Conservation (phyloP, 306 rosid species). For the Gastrolobium bilobum region DNA sequence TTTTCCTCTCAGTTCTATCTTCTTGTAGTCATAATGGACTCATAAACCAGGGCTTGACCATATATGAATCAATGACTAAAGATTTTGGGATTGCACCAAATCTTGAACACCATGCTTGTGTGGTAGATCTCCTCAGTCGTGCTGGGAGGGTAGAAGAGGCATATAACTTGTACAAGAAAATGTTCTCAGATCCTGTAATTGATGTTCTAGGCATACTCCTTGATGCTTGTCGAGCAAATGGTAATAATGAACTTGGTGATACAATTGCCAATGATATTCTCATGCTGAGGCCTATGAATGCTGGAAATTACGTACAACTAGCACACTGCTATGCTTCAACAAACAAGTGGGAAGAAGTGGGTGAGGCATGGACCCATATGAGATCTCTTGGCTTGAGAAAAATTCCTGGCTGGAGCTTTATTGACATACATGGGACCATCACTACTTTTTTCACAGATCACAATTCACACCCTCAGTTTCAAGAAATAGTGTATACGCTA, state of each 20-base stretch:
- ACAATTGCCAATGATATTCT: slow-evolving; percentile 64
- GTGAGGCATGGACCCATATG: slow-evolving; percentile 79
- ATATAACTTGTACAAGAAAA: slow-evolving; percentile 61
- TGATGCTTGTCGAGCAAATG: slow-evolving; percentile 71
- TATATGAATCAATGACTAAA: slow-evolving; percentile 69
- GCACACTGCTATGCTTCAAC: slow-evolving; percentile 73
- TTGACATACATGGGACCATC: slow-evolving; percentile 68
- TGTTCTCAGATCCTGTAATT: slow-evolving; percentile 55
- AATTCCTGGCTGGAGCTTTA: slow-evolving; percentile 86
- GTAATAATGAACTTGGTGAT: slow-evolving; percentile 60
- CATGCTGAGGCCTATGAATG: slow-evolving; percentile 60
- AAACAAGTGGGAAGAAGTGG: slow-evolving; percentile 82
- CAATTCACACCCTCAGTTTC: slow-evolving; percentile 72
- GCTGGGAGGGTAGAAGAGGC: slow-evolving; percentile 83
- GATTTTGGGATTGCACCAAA: slow-evolving; percentile 71
- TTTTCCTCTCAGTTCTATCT: slow-evolving; percentile 77
- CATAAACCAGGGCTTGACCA: slow-evolving; percentile 66
- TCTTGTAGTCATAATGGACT: slow-evolving; percentile 88
- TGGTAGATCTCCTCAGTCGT: slow-evolving; percentile 78
- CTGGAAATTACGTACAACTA: slow-evolving; percentile 78
- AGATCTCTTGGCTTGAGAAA: slow-evolving; percentile 79
- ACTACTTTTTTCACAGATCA: slow-evolving; percentile 74
- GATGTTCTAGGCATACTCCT: slow-evolving; percentile 79
- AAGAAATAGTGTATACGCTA: slow-evolving; percentile 57
- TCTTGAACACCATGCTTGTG: slow-evolving; percentile 78